Conservation (phyloP, 257 asterid species). For the Nicotiana noctiflora region DNA sequence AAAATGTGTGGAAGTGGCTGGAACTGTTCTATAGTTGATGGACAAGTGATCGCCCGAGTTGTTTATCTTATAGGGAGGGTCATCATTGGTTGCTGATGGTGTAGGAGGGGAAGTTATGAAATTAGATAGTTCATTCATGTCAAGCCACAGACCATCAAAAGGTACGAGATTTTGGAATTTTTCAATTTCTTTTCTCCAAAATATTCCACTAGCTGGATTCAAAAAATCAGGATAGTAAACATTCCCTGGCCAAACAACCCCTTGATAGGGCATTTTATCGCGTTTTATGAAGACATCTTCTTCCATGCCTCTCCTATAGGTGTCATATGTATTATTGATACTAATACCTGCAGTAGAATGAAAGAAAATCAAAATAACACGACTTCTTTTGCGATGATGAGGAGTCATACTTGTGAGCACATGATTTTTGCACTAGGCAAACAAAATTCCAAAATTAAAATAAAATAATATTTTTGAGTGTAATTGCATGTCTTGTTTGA, state of each 20-base stretch:
- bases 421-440: too few species aligned
- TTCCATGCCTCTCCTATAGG: slow-evolving; percentile 16
- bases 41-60: slow-evolving; percentile 38
- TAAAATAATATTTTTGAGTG: too few species aligned
- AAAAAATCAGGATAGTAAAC: slow-evolving; percentile 24
- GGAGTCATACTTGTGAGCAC: too few species aligned
- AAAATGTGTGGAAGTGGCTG: slow-evolving; percentile 62
- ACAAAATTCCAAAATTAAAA: too few species aligned
- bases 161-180: slow-evolving; percentile 15
- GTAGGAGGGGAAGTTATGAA: slow-evolving; percentile 44
- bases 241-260: slow-evolving; percentile 23
- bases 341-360: slow-evolving; percentile 17
- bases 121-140: slow-evolving; percentile 25
- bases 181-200: slow-evolving; percentile 21
- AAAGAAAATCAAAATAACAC: not conserved
- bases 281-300: slow-evolving; percentile 15
- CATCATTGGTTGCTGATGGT: slow-evolving; percentile 50
- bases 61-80: slow-evolving; percentile 85
- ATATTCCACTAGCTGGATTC: slow-evolving; percentile 13
- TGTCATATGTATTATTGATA: slow-evolving; percentile 17
- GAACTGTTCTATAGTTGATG: slow-evolving; percentile 49
- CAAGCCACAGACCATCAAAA: slow-evolving; percentile 27
- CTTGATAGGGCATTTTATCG: slow-evolving; percentile 10
- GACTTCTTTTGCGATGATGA: not conserved
- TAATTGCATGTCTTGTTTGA: too few species aligned